Evolutionary conservation across 2,329 filamentous ascomycete species (phyloP), one percentile per base, ranked within the genome.

Genomic region (Cladosporium sp.): DNA sequence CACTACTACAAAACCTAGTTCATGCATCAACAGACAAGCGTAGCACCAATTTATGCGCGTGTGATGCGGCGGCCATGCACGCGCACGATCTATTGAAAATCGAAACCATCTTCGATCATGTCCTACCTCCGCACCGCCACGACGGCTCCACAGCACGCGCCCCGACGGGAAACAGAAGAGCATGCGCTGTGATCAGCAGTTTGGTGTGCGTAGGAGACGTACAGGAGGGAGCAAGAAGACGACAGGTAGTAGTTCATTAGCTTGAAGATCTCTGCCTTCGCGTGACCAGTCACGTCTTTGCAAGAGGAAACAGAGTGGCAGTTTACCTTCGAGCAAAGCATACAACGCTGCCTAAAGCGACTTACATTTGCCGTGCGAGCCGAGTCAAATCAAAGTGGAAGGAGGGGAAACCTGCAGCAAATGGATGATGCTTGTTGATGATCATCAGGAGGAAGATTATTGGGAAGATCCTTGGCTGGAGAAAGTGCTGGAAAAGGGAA

Each of bases 121-220:
- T 12, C 7, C 35, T 52, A 40, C 15, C 22, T 51, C n/a, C 12
- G 48, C 42, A 25, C 22, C 42, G 17, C 22, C 6, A 45, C 5
- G 42, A 45, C 22, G 24, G 24, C 42, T 51, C 34, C 15, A 17
- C 34, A 36, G 12, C 32, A 25, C 13, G 48, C 48, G 34, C 25
- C 19, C 42, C 15, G 19, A 34, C 48, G 35, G 36, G 6, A 13
- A 20, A 24, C 20, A 20, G 28, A n/a, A 39, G 34, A 51, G 48
- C 48, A 51, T 39, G 48, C 36, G 48, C 48, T 24, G 48, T 51
- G 48, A 51, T 51, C 35, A 51, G 48, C 34, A 25, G 48, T 15
- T 25, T 19, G 28, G 20, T 19, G 24, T 44, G 25, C 12, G 20
- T 15, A 24, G 24, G 42, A 2, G 15, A 12, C 15, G 24, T 13